Percentiles rank a stretch among this genome's conserved stretches.
These are phyloP conservation scores for Ampelocalamus luodianensis DNA, from an alignment of 176 grass and related monocot genomes.

Conservation along the genomic window DNA sequence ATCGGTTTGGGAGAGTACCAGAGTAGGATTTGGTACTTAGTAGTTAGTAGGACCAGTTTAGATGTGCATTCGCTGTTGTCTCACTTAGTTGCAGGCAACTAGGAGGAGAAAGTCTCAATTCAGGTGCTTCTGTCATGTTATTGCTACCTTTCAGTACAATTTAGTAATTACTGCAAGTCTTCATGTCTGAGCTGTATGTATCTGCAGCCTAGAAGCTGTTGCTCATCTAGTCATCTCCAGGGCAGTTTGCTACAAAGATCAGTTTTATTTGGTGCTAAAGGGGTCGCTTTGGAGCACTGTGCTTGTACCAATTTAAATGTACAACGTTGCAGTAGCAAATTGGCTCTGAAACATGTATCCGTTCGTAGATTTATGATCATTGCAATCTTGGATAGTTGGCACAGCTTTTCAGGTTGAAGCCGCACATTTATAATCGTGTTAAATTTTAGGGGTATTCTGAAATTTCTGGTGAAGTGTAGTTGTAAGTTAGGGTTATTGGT, in stretches of 20 bases:
- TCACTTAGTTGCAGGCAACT: background rate
- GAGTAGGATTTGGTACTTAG: background rate
- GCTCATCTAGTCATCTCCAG: background rate
- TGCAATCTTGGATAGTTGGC: slow-evolving; percentile 4
- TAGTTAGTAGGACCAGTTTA: background rate
- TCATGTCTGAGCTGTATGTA: slow-evolving; percentile 26
- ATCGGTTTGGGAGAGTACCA: background rate
- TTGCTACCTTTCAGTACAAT: background rate
- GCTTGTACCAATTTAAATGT: background rate
- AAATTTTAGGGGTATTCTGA: slow-evolving; percentile 21
- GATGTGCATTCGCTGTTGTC: slow-evolving; percentile 14
- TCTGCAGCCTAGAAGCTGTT: slow-evolving; percentile 6
- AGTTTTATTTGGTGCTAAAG: slow-evolving; percentile 11
- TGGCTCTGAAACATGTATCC: background rate
- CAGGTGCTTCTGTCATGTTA: slow-evolving; percentile 6
- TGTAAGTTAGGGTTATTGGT: background rate
- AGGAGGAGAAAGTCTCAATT: slow-evolving; percentile 2
- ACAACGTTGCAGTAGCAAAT: background rate
- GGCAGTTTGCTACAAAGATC: slow-evolving; percentile 1
- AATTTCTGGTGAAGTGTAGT: slow-evolving; percentile 25
- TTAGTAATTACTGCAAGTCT: slow-evolving; percentile 7
- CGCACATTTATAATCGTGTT: background rate
- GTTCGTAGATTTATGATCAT: background rate
- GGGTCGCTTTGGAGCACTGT: background rate
- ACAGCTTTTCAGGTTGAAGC: slow-evolving; percentile 17